phyloP scores from a whole-genome alignment of 2,329 filamentous ascomycete species.

The Myotisia sp. region DNA sequence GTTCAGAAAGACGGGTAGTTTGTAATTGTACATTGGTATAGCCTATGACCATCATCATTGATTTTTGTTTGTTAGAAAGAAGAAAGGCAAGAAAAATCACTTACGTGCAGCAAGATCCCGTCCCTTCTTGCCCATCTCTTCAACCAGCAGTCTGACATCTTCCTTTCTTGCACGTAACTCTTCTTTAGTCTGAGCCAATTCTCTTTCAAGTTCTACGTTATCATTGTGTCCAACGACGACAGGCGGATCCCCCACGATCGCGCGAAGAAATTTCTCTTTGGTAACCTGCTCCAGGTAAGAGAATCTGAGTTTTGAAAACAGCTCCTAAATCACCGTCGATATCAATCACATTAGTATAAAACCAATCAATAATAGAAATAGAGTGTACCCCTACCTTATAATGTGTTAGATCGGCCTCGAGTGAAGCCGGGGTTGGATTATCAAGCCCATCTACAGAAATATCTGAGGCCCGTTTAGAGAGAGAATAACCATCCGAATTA shows the following conservation, averaged over 20 bases:
- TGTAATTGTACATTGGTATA: conserved; percentile 43
- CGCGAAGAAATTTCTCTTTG: conserved; percentile 91
- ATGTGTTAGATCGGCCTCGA: conserved; percentile 72
- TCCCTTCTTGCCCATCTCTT: conserved; percentile 56
- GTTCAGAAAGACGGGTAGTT: conserved; percentile 35
- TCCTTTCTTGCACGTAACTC: conserved; percentile 66
- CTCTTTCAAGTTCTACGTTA: conserved; percentile 62
- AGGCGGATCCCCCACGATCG: conserved; percentile 81
- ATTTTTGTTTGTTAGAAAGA: no score
- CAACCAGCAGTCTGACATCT: conserved; percentile 59
- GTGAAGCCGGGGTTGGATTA: conserved; percentile 56
- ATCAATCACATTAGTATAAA: background rate
- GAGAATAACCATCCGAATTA: conserved; percentile 16
- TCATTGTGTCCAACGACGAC: conserved; percentile 69
- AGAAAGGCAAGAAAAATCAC: conserved; percentile 10
- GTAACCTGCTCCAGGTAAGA: conserved; percentile 97
- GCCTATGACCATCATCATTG: conserved; percentile 23
- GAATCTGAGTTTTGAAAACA: conserved; percentile 92
- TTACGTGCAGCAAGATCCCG: conserved; percentile 47
- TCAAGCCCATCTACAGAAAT: conserved; percentile 52
- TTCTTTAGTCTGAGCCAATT: conserved; percentile 56
- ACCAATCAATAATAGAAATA: background rate
- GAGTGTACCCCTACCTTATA: conserved; percentile 48
- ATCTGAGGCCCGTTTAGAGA: conserved; percentile 52
- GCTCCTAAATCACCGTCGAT: conserved; percentile 40